Percentiles rank a stretch among this genome's conserved stretches.
These are phyloP conservation scores for Phialophora macrospora DNA, from an alignment of 2,329 filamentous ascomycete species.

Conservation along the genomic window DNA sequence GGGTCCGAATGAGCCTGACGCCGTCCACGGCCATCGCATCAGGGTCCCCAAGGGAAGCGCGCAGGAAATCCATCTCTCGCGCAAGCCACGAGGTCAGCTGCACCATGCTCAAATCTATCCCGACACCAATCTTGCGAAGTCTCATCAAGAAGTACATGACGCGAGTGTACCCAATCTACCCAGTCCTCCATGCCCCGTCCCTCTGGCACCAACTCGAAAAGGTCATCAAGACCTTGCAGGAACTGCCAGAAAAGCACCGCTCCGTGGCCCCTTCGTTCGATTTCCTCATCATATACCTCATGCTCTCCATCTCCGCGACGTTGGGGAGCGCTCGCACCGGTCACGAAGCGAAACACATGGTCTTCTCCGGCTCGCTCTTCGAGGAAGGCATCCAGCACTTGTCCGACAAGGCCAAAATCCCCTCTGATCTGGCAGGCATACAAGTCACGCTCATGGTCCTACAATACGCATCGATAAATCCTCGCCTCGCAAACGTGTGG, in stretches of 20 bases:
- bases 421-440: conserved; percentile 40
- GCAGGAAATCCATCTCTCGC: conserved; percentile 36
- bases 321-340: conserved; percentile 43
- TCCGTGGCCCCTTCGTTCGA: conserved; percentile 41
- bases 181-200: conserved; percentile 40
- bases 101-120: conserved; percentile 39
- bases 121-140: conserved; percentile 38
- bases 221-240: conserved; percentile 34
- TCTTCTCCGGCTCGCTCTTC: conserved; percentile 43
- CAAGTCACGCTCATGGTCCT: conserved; percentile 40
- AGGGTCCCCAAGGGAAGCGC: conserved; percentile 31
- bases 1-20: conserved; percentile 44
- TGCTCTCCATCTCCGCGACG: conserved; percentile 44
- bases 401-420: conserved; percentile 41
- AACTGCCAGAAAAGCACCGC: conserved; percentile 35
- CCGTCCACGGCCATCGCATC: conserved; percentile 41
- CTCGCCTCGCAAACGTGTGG: conserved; percentile 41
- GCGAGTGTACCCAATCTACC: conserved; percentile 42
- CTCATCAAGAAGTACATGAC: conserved; percentile 44
- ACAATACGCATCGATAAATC: conserved; percentile 41
- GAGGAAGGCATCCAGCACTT: conserved; percentile 45
- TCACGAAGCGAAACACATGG: conserved; percentile 43
- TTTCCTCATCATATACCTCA: conserved; percentile 43
- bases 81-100: conserved; percentile 36
- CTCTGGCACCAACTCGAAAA: conserved; percentile 42